phyloP scores from a whole-genome alignment of 2,329 filamentous ascomycete species.

The Aspergillus jensenii region DNA sequence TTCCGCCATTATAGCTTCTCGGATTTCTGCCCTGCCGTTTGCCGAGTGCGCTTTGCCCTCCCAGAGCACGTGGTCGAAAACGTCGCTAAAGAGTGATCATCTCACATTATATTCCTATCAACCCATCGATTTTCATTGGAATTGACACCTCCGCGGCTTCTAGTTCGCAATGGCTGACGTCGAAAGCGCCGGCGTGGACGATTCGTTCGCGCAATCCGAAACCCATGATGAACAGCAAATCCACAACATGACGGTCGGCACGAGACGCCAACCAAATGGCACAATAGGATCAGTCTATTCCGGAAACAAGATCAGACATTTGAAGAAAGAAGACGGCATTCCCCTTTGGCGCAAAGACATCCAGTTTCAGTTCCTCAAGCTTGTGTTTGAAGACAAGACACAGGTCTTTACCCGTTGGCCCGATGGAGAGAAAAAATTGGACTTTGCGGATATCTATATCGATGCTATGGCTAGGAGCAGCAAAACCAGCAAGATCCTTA shows the following conservation, averaged over 20 bases:
- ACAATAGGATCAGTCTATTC: slow-evolving; percentile 67
- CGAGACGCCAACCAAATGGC: slow-evolving; percentile 62
- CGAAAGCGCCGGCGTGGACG: slow-evolving; percentile 34
- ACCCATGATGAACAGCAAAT: slow-evolving; percentile 36
- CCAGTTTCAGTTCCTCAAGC: slow-evolving; percentile 63
- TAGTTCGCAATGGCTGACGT: slow-evolving; percentile 34
- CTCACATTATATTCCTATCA: neutral
- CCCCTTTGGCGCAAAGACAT: slow-evolving; percentile 68
- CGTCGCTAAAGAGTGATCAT: neutral
- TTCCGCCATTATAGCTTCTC: slow-evolving; percentile 3
- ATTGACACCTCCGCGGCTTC: neutral
- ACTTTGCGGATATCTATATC: slow-evolving; percentile 94
- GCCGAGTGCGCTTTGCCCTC: slow-evolving; percentile 2
- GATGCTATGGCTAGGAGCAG: slow-evolving; percentile 98
- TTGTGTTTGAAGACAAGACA: slow-evolving; percentile 62
- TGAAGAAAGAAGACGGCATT: slow-evolving; percentile 68
- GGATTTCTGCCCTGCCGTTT: neutral
- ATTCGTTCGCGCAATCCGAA: slow-evolving; percentile 37
- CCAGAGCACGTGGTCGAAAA: neutral
- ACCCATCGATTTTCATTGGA: neutral
- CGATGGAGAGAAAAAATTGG: slow-evolving; percentile 70
- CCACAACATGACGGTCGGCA: slow-evolving; percentile 47
- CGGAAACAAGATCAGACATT: slow-evolving; percentile 65
- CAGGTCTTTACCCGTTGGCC: slow-evolving; percentile 88
- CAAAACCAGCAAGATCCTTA: slow-evolving; percentile 97